A percentile compares a stretch with the other conserved stretches of the same genome.
Evolutionary conservation across 441 rosid species (phyloP).

Genomic region (Capsella rubella): DNA sequence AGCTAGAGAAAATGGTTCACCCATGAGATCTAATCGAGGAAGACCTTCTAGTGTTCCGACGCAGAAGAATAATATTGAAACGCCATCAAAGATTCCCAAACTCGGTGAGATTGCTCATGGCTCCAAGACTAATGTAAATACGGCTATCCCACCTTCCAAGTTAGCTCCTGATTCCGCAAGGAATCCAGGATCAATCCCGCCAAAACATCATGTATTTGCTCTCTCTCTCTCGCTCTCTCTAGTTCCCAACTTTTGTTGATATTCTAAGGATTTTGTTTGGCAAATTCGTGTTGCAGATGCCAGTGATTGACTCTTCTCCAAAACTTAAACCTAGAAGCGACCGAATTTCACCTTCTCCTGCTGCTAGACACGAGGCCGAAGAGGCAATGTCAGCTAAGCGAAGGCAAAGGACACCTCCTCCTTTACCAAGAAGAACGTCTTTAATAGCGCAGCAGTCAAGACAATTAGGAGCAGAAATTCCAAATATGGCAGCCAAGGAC

Average conservation of each 20-base stretch:
- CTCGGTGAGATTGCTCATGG: constrained; percentile 55
- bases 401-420: constrained; percentile 84
- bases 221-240: neutral
- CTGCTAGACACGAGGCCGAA: constrained; percentile 52
- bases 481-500: constrained; percentile 47
- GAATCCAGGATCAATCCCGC: constrained; percentile 59
- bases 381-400: constrained; percentile 61
- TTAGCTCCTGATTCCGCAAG: constrained; percentile 56
- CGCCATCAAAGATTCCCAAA: constrained; percentile 70
- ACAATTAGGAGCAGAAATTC: constrained; percentile 57
- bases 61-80: constrained; percentile 65
- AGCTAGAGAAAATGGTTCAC: constrained; percentile 83
- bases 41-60: constrained; percentile 54
- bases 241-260: constrained; percentile 23
- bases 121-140: constrained; percentile 58
- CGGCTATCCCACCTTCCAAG: constrained; percentile 54
- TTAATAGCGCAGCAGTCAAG: constrained; percentile 55
- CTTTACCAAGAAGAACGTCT: constrained; percentile 59
- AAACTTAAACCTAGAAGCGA: constrained; percentile 77
- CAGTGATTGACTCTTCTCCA: constrained; percentile 59
- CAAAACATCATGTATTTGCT: constrained; percentile 74
- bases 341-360: constrained; percentile 60
- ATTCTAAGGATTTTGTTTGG: constrained; percentile 33
- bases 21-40: constrained; percentile 67
- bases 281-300: constrained; percentile 56